Evolutionary conservation across 2,329 filamentous ascomycete genomes (phyloP).

Genomic region (Ascochyta lentis): DNA sequence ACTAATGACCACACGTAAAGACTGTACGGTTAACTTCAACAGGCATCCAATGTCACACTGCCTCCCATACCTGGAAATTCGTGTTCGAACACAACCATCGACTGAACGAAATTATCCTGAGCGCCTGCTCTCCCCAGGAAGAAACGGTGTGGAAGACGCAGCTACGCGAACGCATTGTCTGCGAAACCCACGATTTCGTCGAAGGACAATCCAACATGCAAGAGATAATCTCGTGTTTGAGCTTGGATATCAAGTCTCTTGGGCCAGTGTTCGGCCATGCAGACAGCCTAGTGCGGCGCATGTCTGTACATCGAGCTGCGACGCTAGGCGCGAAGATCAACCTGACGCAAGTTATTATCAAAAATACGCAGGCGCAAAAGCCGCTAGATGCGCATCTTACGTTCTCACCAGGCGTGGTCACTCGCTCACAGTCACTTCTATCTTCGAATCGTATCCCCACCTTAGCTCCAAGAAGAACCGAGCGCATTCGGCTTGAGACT

Average conservation of each 20-base stretch:
- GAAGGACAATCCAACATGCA: slow-evolving; percentile 56
- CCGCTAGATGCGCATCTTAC: slow-evolving; percentile 57
- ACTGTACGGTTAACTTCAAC: slow-evolving; percentile 18
- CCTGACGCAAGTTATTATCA: slow-evolving; percentile 80
- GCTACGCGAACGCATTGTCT: slow-evolving; percentile 62
- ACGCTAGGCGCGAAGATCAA: slow-evolving; percentile 73
- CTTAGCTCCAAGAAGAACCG: slow-evolving; percentile 74
- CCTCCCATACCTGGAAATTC: slow-evolving; percentile 90
- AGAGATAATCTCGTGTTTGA: slow-evolving; percentile 68
- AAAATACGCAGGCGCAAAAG: slow-evolving; percentile 77
- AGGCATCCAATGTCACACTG: slow-evolving; percentile 88
- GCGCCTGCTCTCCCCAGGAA: slow-evolving; percentile 81
- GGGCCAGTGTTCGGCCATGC: slow-evolving; percentile 77
- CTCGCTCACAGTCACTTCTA: slow-evolving; percentile 80
- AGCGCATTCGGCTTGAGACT: slow-evolving; percentile 78
- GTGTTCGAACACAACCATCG: slow-evolving; percentile 79
- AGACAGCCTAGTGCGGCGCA: slow-evolving; percentile 67
- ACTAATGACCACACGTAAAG: not conserved
- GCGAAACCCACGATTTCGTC: slow-evolving; percentile 59
- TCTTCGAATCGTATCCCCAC: slow-evolving; percentile 71
- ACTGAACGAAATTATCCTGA: slow-evolving; percentile 84
- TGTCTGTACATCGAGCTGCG: slow-evolving; percentile 81
- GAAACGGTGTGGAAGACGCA: slow-evolving; percentile 79
- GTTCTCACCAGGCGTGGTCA: slow-evolving; percentile 63
- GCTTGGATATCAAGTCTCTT: slow-evolving; percentile 74